Evolutionary conservation across 345 rosid genomes (phyloP).

Genomic region (Boechera divaricarpa): DNA sequence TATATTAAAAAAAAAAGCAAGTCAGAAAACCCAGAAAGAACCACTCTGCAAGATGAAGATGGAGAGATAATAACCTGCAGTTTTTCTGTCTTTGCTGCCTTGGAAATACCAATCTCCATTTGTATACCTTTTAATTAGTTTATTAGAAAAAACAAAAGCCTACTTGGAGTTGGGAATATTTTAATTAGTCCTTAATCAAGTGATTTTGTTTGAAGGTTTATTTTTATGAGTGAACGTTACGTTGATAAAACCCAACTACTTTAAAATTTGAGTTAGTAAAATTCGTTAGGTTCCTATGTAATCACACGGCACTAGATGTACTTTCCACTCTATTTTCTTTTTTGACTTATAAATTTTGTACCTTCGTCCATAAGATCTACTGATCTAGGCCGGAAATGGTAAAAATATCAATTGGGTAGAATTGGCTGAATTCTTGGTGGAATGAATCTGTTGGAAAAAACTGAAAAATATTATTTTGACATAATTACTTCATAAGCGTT

Average conservation of each 20-base stretch:
- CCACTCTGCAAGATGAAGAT: slow-evolving; percentile 41
- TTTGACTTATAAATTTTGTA: slow-evolving; percentile 15
- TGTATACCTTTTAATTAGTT: slow-evolving; percentile 5
- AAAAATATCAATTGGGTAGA: background rate
- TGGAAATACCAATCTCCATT: slow-evolving; percentile 45
- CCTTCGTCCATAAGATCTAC: slow-evolving; percentile 13
- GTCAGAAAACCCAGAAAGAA: slow-evolving; percentile 48
- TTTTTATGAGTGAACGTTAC: slow-evolving; percentile 21
- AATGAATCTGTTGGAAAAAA: background rate
- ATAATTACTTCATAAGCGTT: background rate
- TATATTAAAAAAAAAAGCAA: background rate
- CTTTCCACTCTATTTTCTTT: slow-evolving; percentile 8
- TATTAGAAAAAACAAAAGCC: slow-evolving; percentile 10
- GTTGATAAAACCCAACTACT: slow-evolving; percentile 4
- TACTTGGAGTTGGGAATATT: background rate
- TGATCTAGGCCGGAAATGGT: background rate
- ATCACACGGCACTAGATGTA: slow-evolving; percentile 32
- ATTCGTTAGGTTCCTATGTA: slow-evolving; percentile 13
- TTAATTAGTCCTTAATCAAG: background rate
- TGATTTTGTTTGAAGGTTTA: slow-evolving; percentile 6
- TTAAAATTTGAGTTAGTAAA: slow-evolving; percentile 4
- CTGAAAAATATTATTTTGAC: background rate
- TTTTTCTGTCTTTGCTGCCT: slow-evolving; percentile 49
- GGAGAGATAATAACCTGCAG: slow-evolving; percentile 54
- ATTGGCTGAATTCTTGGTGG: background rate